Evolutionary conservation across 371 early-diverging fungal species (phyloP).

Genomic region (Zopfochytrium polystomum): DNA sequence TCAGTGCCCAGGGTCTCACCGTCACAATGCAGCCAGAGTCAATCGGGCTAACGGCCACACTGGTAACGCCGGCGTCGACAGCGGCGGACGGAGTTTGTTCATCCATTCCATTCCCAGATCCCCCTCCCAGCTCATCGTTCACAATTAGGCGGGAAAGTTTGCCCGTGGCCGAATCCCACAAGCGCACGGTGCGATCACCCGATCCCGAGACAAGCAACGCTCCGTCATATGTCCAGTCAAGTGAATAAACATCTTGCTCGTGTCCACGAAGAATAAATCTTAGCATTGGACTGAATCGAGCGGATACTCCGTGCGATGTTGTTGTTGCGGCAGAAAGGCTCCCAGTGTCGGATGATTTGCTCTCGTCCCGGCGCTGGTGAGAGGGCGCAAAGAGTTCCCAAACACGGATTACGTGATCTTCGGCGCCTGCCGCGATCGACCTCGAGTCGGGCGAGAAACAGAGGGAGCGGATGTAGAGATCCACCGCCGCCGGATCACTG

Average conservation of each 20-base stretch:
- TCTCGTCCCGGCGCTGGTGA: no score
- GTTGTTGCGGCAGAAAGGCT: no score
- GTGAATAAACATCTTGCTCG: slow-evolving; percentile 93
- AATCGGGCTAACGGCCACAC: slow-evolving; percentile 74
- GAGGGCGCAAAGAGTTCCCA: slow-evolving; percentile 40
- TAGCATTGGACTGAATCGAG: no score
- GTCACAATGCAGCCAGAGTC: slow-evolving; percentile 45
- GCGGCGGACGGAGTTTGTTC: no score
- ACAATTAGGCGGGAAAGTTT: slow-evolving; percentile 66
- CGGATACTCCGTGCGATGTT: no score
- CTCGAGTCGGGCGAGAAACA: slow-evolving; percentile 94
- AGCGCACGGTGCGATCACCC: slow-evolving; percentile 81
- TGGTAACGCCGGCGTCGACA: slow-evolving; percentile 88
- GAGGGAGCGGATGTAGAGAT: slow-evolving; percentile 93
- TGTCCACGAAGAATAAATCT: slow-evolving; percentile 65
- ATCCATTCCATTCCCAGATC: no score
- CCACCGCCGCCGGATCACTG: no score
- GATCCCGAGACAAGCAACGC: slow-evolving; percentile 88
- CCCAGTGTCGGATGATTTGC: no score
- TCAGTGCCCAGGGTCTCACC: no score
- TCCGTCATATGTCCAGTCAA: slow-evolving; percentile 94
- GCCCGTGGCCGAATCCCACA: slow-evolving; percentile 52
- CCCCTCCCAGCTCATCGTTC: slow-evolving; percentile 82
- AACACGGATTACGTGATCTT: slow-evolving; percentile 91
- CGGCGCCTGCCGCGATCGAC: slow-evolving; percentile 93